A percentile compares a stretch with the other conserved stretches of the same genome.
Evolutionary conservation across 2,329 filamentous ascomycete genomes (phyloP).

Genomic region (Polychaeton citri): DNA sequence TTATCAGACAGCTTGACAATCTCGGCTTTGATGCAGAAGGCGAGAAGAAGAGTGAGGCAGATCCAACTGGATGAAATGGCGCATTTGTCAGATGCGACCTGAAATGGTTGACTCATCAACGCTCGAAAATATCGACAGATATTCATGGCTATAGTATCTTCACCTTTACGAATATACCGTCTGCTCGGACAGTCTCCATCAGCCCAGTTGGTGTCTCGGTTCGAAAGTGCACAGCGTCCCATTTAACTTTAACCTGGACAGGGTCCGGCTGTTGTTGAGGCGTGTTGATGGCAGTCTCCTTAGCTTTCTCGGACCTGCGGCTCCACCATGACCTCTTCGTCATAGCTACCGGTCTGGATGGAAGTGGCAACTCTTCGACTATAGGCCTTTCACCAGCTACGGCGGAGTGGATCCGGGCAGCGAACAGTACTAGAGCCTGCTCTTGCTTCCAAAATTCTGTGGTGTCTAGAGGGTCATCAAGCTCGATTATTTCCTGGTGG

Average conservation of each 20-base stretch:
- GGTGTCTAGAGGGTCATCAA: conserved; percentile 15
- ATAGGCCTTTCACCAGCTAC: neutral
- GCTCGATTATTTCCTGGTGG: conserved; percentile 13
- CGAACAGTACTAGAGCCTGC: conserved; percentile 1
- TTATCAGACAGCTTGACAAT: conserved; percentile 73
- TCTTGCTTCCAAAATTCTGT: conserved; percentile 20
- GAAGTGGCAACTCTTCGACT: neutral
- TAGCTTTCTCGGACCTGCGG: conserved; percentile 1
- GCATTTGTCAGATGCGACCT: neutral
- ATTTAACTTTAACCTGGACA: conserved; percentile 19
- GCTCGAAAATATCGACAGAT: no score
- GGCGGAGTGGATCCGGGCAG: neutral
- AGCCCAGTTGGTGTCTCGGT: conserved; percentile 31
- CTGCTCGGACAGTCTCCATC: conserved; percentile 25
- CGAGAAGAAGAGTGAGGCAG: conserved; percentile 37
- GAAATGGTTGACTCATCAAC: no score
- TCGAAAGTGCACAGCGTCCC: conserved; percentile 28
- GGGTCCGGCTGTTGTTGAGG: neutral
- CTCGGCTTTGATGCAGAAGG: conserved; percentile 75
- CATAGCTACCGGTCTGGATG: conserved; percentile 6
- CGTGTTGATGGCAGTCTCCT: conserved; percentile 10
- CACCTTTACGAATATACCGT: conserved; percentile 12
- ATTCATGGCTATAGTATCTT: conserved; percentile 14
- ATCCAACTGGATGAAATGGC: conserved; percentile 1
- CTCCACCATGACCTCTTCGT: conserved; percentile 4